Evolutionary conservation across 768 basidiomycete species (phyloP).

Genomic region (Tulasnella sp.): DNA sequence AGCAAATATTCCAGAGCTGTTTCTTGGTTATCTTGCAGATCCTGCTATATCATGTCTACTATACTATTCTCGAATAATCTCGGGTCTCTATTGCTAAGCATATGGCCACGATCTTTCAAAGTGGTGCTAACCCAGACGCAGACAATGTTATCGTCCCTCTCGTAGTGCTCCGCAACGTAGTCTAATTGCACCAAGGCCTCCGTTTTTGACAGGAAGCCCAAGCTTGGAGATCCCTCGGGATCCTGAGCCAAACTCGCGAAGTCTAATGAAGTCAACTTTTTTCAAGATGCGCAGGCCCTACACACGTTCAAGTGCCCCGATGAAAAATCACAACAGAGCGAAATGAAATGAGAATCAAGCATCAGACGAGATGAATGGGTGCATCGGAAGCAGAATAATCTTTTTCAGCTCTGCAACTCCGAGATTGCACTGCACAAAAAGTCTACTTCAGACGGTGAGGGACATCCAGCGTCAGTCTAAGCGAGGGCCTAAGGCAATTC

Average conservation of each 20-base stretch:
- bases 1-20: too few species aligned
- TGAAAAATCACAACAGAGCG: neutral
- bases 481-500: neutral
- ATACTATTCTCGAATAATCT: too few species aligned
- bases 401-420: too few species aligned
- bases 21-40: too few species aligned
- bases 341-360: neutral
- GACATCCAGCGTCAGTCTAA: neutral
- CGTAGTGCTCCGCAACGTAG: neutral
- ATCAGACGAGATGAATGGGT: neutral
- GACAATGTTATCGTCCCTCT: too few species aligned
- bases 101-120: too few species aligned
- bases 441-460: neutral
- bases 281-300: neutral
- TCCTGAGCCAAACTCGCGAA: neutral
- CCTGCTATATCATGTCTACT: too few species aligned
- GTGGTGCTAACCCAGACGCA: too few species aligned
- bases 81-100: too few species aligned
- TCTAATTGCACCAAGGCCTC: neutral
- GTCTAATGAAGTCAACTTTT: neutral
- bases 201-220: neutral
- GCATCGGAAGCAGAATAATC: neutral
- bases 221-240: neutral
- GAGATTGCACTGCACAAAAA: neutral
- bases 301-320: too few species aligned